A percentile compares a stretch with the other conserved stretches of the same genome.
These are phyloP conservation scores for Actinomortierella ambigua DNA, from an alignment of 371 early-diverging fungal genomes.

Conservation along the genomic window DNA sequence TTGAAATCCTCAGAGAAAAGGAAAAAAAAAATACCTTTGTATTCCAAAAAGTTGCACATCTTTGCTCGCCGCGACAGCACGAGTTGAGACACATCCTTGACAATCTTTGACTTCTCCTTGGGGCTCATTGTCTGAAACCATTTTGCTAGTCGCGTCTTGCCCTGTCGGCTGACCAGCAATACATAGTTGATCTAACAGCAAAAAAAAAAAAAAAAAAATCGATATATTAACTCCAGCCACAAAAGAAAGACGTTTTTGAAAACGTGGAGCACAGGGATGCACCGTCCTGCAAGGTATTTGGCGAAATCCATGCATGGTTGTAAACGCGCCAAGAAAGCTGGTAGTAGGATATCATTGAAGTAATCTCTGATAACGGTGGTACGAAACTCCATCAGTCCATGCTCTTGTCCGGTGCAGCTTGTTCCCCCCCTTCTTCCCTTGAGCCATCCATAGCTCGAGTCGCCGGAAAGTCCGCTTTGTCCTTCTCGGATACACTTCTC, in stretches of 20 bases:
- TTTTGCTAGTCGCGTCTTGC: slow-evolving; percentile 93
- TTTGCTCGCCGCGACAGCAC: slow-evolving; percentile 90
- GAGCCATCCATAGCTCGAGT: no score
- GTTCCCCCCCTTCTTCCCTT: no score
- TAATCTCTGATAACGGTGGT: not conserved
- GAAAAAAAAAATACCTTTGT: slow-evolving; percentile 86
- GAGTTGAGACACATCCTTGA: slow-evolving; percentile 92
- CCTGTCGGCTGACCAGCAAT: slow-evolving; percentile 73
- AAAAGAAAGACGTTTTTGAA: not conserved
- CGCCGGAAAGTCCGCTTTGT: no score
- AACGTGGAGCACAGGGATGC: not conserved
- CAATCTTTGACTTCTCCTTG: slow-evolving; percentile 93
- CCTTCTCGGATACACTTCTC: no score
- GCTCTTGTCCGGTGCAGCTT: no score
- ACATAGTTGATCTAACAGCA: slow-evolving; percentile 69
- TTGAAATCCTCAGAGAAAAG: no score
- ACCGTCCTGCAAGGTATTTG: no score
- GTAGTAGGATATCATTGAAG: not conserved
- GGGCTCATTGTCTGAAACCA: slow-evolving; percentile 92
- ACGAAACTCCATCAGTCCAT: no score
- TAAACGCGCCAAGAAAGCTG: not conserved
- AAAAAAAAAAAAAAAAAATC: not conserved
- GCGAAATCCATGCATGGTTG: not conserved
- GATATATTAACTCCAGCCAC: no score
- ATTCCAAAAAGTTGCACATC: slow-evolving; percentile 98